A percentile compares a stretch with the other conserved stretches of the same genome.
Evolutionary conservation across 2,329 filamentous ascomycete genomes (phyloP).

Genomic region (Grosmannia clavigera): DNA sequence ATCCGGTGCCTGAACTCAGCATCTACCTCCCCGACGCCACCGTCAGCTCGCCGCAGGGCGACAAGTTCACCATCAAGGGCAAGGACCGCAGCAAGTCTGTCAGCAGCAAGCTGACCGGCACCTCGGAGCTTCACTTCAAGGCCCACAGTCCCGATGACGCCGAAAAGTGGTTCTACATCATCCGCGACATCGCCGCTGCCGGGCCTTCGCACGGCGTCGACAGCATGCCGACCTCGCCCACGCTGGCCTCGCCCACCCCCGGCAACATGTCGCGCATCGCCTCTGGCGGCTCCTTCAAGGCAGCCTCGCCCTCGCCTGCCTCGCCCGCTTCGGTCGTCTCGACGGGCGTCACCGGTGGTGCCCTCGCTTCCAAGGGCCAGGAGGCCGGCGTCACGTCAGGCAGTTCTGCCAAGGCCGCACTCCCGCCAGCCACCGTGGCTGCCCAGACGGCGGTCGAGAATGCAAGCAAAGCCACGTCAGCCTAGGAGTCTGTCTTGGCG

Average conservation of each 20-base stretch:
- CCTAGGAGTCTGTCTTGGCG: neutral
- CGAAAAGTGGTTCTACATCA: conserved; percentile 70
- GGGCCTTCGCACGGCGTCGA: conserved; percentile 17
- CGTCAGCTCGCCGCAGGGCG: conserved; percentile 57
- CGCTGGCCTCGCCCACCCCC: conserved; percentile 14
- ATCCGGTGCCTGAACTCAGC: conserved; percentile 74
- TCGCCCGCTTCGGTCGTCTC: neutral
- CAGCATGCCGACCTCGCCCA: conserved; percentile 21
- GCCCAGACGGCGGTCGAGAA: conserved; percentile 7
- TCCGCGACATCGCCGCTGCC: conserved; percentile 43
- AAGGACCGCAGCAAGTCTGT: conserved; percentile 79
- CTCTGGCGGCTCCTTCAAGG: neutral
- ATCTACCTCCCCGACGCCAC: conserved; percentile 86
- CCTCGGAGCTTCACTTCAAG: conserved; percentile 75
- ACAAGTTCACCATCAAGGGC: conserved; percentile 90
- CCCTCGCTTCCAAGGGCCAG: neutral
- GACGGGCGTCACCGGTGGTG: neutral
- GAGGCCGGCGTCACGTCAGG: neutral
- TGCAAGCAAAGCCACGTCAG: neutral
- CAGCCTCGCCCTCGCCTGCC: neutral
- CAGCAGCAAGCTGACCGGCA: conserved; percentile 68
- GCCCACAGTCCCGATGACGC: conserved; percentile 71
- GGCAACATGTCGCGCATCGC: neutral
- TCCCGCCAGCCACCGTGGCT: conserved; percentile 10
- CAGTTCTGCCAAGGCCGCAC: neutral